Evolutionary conservation across 225 moss, liverwort and hornwort species (phyloP).

Genomic region (Polytrichum commune): DNA sequence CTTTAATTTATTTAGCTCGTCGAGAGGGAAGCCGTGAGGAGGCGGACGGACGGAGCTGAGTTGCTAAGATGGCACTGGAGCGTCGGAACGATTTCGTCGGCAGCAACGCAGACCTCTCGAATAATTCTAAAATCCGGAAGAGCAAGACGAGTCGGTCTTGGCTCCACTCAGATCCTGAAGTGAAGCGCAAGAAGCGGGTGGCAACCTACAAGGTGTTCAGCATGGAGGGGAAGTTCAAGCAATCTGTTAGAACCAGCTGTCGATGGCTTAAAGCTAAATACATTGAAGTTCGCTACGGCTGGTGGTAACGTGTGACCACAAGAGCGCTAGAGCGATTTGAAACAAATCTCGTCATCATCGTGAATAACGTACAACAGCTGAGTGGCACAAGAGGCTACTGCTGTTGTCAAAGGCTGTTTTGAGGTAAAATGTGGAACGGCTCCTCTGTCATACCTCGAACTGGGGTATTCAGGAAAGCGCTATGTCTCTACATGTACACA

Average conservation of each 20-base stretch:
- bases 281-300: constrained; percentile 84
- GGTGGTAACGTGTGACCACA: constrained; percentile 51
- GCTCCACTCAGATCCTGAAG: constrained; percentile 69
- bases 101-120: constrained; percentile 23
- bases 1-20: no score
- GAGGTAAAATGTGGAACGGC: not conserved
- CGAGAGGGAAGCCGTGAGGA: no score
- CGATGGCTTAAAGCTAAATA: constrained; percentile 97
- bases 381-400: not conserved
- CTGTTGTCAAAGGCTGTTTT: not conserved
- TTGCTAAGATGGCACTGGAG: constrained; percentile 25
- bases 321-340: not conserved
- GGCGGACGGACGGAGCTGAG: no score
- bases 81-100: constrained; percentile 25
- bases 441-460: not conserved
- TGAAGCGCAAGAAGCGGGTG: constrained; percentile 86
- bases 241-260: constrained; percentile 67
- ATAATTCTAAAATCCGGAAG: constrained; percentile 25
- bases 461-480: not conserved
- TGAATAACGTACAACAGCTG: not conserved
- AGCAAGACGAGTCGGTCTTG: constrained; percentile 35
- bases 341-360: not conserved
- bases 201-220: constrained; percentile 80
- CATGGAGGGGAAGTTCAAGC: constrained; percentile 81
- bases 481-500: not conserved